Evolutionary conservation across 129 eudicot species (phyloP).

Genomic region (Gnaphalium uliginosum): DNA sequence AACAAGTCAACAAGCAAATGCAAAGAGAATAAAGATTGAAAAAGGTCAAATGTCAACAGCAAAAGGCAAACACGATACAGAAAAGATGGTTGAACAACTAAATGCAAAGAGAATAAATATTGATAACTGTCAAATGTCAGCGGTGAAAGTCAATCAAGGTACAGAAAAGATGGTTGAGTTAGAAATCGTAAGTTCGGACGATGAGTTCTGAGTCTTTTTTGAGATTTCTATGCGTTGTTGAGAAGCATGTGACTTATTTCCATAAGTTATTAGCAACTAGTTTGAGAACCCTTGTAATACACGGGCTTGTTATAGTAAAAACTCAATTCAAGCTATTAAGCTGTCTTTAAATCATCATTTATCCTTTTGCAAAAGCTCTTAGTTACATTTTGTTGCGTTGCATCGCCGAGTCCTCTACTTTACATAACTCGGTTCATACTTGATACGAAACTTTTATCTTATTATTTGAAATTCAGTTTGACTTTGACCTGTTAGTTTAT

Average conservation of each 20-base stretch:
- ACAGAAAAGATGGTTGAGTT: conserved; percentile 76
- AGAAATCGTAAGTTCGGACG: conserved; percentile 83
- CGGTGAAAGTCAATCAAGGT: conserved; percentile 34
- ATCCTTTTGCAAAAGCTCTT: too few relatives aligned
- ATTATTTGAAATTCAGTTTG: neutral
- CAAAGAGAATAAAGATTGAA: conserved; percentile 60
- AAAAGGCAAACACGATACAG: conserved; percentile 29
- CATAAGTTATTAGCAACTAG: conserved; percentile 7
- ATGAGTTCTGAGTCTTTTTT: conserved; percentile 45
- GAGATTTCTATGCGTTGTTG: neutral
- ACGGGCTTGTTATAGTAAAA: neutral
- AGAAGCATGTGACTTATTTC: neutral
- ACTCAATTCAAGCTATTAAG: too few relatives aligned
- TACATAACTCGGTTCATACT: too few relatives aligned
- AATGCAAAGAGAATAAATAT: conserved; percentile 59
- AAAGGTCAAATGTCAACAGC: conserved; percentile 30
- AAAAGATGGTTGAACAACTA: conserved; percentile 46
- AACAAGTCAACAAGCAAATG: conserved; percentile 51
- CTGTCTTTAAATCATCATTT: too few relatives aligned
- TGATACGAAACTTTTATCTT: too few relatives aligned
- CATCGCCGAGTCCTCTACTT: too few relatives aligned
- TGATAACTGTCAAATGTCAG: conserved; percentile 41
- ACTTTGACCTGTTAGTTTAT: neutral
- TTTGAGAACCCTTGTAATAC: neutral
- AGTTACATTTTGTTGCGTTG: too few relatives aligned